phyloP scores from a whole-genome alignment of 495 filamentous ascomycete species.

The Massariosphaeria phaeospora region DNA sequence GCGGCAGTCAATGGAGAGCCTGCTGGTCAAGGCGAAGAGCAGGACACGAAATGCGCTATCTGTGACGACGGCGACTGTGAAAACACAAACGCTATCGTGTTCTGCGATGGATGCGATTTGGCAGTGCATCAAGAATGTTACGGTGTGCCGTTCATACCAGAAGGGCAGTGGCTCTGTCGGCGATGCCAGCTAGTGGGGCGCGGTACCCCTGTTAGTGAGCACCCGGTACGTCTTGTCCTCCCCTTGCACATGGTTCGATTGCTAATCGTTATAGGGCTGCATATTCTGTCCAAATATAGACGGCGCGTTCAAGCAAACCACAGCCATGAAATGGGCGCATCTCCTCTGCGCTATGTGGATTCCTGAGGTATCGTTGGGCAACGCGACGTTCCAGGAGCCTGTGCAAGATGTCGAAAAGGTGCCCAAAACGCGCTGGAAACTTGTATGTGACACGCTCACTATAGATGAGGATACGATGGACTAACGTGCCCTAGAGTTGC shows the following conservation, averaged over 20 bases:
- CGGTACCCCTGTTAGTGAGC: slow-evolving; percentile 66
- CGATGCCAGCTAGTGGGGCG: slow-evolving; percentile 94
- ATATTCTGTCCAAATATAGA: slow-evolving; percentile 98
- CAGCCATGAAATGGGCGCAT: slow-evolving; percentile 91
- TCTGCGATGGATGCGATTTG: slow-evolving; percentile 96
- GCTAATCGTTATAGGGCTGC: slow-evolving; percentile 58
- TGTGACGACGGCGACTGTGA: slow-evolving; percentile 98
- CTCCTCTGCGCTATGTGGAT: slow-evolving; percentile 98
- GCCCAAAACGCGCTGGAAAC: slow-evolving; percentile 84
- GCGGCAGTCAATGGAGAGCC: slow-evolving; percentile 88
- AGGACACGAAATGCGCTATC: slow-evolving; percentile 95
- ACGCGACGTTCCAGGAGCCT: slow-evolving; percentile 95
- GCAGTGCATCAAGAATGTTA: slow-evolving; percentile 99
- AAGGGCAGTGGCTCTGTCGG: slow-evolving; percentile 96
- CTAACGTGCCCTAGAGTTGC: slow-evolving; percentile 51
- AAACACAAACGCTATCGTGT: slow-evolving; percentile 99
- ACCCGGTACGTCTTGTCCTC: slow-evolving; percentile 19
- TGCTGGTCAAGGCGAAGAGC: slow-evolving; percentile 76
- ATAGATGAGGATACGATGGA: background rate
- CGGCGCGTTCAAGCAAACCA: slow-evolving; percentile 97
- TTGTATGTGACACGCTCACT: slow-evolving; percentile 41
- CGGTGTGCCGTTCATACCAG: slow-evolving; percentile 96
- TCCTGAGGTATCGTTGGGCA: slow-evolving; percentile 91
- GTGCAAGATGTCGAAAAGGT: slow-evolving; percentile 98
- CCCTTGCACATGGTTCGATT: background rate